Evolutionary conservation across 1,284 basidiomycete genomes (phyloP), one percentile per base, ranked within the genome.

Genomic region (Cutaneotrichosporon daszewskae): DNA sequence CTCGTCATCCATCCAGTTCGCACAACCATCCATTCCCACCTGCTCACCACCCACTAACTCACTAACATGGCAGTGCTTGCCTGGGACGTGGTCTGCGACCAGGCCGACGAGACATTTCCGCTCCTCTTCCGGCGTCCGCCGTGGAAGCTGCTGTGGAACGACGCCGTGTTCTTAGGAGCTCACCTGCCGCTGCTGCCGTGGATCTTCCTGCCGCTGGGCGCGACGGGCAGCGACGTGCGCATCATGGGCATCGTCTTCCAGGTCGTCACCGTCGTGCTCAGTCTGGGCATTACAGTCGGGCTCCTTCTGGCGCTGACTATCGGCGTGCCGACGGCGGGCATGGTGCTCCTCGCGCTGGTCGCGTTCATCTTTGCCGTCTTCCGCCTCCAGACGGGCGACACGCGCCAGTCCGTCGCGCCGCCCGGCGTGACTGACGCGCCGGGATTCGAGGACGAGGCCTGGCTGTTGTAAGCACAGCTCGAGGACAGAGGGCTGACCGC

Each of bases 401-500:
- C 24, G 11, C 43, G 55, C 11, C 33, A 36, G n/a, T n/a, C n/a
- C n/a, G 9, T 45, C 40, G 12, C 28, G 36, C 19, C 17, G 40
- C 17, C 26, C 33, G 11, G 20, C 32, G 13, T 29, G 45, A 28
- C 28, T 42, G 4, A 26, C 43, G 5, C 9, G 40, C 9, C 40
- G 43, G 6, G 49, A 53, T 19, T n/a, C n/a, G n/a, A n/a, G n/a
- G 43, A 43, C 29, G 57, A 47, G 39, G 40, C 38, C 7, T 64
- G 61, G 61, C 41, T 64, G 28, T 59, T 53, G 61, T 64, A 43
- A 59, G 61, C 57, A 4, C 13, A 2, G 6, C 12, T 12, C n/a
- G 18, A 16, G 9, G 37, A 10, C n/a, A 18, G 22, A 11, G 31
- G 2, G 6, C 40, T 42, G 26, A 34, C 40, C 7, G 3, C 32